Conservation (phyloP, 768 basidiomycete species). For the Clavulina sp. region DNA sequence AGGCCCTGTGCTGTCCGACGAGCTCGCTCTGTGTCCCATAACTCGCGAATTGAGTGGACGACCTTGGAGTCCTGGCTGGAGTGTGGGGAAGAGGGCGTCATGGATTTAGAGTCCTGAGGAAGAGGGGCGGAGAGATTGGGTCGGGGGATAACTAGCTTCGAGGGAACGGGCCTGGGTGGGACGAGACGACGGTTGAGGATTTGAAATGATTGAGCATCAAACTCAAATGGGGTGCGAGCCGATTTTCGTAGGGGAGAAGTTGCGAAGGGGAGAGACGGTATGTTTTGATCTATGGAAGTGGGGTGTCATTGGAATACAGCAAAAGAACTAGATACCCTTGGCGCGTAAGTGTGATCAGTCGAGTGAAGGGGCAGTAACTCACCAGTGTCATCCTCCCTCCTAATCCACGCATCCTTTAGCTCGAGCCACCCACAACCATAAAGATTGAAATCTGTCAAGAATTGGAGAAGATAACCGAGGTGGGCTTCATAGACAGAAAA, state of each 20-base stretch:
- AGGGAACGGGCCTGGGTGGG: constrained; percentile 37
- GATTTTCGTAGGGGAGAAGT: constrained; percentile 3
- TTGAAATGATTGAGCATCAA: constrained; percentile 64
- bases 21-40: constrained; percentile 91
- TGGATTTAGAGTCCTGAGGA: not conserved
- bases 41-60: constrained; percentile 73
- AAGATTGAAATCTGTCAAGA: constrained; percentile 86
- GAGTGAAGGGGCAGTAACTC: not conserved
- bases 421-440: constrained; percentile 90
- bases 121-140: constrained; percentile 17
- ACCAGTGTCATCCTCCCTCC: constrained; percentile 9
- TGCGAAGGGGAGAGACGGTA: too few relatives aligned
- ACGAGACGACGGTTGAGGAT: constrained; percentile 71
- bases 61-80: too few relatives aligned
- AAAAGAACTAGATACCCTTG: too few relatives aligned
- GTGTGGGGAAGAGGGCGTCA: constrained; percentile 34
- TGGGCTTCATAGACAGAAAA: constrained; percentile 82
- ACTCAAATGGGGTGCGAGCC: constrained; percentile 53
- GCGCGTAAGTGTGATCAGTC: constrained; percentile 5
- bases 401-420: constrained; percentile 27
- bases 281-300: too few relatives aligned
- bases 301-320: too few relatives aligned
- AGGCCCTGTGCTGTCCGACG: constrained; percentile 52
- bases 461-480: constrained; percentile 74
- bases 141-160: constrained; percentile 35